These are phyloP conservation scores for Gymnopilus dilepis DNA, from an alignment of 768 basidiomycete genomes.

Conservation along the genomic window DNA sequence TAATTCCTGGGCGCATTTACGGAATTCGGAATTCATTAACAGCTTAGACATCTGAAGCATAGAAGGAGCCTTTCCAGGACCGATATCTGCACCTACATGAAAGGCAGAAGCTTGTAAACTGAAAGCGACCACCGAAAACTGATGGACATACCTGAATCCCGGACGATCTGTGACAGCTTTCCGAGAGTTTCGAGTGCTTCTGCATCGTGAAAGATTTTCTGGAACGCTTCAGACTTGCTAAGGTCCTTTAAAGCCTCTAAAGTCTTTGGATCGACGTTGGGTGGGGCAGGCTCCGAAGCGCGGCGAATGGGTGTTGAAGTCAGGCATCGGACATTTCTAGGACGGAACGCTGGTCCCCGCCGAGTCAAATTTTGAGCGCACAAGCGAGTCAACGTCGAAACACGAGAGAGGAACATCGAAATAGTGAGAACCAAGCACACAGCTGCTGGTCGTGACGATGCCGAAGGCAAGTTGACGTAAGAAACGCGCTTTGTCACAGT, in stretches of 20 bases:
- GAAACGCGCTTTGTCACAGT: conserved; percentile 15
- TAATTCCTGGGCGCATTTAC: conserved; percentile 49
- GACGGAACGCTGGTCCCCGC: neutral
- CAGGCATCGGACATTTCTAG: conserved; percentile 2
- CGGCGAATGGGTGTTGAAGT: conserved; percentile 12
- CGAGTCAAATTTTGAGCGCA: neutral
- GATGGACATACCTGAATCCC: conserved; percentile 47
- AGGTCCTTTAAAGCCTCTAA: conserved; percentile 40
- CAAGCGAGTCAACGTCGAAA: conserved; percentile 1
- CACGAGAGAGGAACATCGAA: conserved; percentile 18
- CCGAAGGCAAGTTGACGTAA: conserved; percentile 16
- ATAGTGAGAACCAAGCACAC: neutral
- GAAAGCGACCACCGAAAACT: too few species aligned
- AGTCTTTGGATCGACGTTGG: neutral
- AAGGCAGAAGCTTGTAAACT: too few species aligned
- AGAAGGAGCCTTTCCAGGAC: conserved; percentile 49
- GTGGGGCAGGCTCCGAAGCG: conserved; percentile 10
- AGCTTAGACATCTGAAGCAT: conserved; percentile 60
- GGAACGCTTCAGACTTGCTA: conserved; percentile 47
- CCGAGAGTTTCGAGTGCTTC: conserved; percentile 54
- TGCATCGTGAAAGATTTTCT: conserved; percentile 54
- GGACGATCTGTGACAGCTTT: conserved; percentile 48
- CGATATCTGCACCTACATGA: conserved; percentile 51
- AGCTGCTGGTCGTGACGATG: neutral
- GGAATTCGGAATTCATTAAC: conserved; percentile 56